phyloP scores from a whole-genome alignment of 2,329 filamentous ascomycete genomes.

The Chlorencoelia australis region DNA sequence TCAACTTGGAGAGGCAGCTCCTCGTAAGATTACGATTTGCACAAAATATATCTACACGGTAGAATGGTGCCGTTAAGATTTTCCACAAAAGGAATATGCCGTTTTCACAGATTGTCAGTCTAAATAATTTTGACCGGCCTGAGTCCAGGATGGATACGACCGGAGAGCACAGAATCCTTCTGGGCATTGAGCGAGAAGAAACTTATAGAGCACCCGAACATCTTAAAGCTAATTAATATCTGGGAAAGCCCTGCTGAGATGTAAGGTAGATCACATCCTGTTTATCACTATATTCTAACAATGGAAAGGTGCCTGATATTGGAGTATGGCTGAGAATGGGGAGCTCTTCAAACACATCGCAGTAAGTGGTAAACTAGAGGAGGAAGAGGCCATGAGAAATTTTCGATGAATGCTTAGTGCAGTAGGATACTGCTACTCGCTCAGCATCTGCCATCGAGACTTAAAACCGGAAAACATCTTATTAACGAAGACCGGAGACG shows the following conservation, averaged over 20 bases:
- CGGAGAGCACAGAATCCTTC: conserved; percentile 60
- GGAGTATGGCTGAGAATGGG: conserved; percentile 78
- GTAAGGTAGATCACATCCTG: conserved; percentile 51
- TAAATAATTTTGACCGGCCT: conserved; percentile 71
- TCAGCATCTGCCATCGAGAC: conserved; percentile 93
- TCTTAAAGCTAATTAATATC: conserved; percentile 89
- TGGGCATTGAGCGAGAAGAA: conserved; percentile 90
- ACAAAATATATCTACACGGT: conserved; percentile 66
- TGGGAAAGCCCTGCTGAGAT: conserved; percentile 96
- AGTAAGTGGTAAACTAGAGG: conserved; percentile 57
- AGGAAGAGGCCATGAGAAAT: conserved; percentile 71
- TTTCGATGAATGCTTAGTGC: conserved; percentile 92
- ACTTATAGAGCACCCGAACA: conserved; percentile 87
- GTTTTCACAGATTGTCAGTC: conserved; percentile 73
- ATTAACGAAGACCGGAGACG: conserved; percentile 60
- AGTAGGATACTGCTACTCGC: conserved; percentile 83
- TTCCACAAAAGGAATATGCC: conserved; percentile 75
- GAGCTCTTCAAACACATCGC: conserved; percentile 72
- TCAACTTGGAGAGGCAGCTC: too few relatives aligned
- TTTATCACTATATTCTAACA: conserved; percentile 16
- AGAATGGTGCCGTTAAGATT: conserved; percentile 89
- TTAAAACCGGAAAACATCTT: conserved; percentile 97
- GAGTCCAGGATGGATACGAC: conserved; percentile 47
- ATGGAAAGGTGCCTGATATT: conserved; percentile 76
- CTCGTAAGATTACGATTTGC: conserved; percentile 81